Conservation (phyloP, 108 stramenopile species). For the Pseudonitzschia multiseries region DNA sequence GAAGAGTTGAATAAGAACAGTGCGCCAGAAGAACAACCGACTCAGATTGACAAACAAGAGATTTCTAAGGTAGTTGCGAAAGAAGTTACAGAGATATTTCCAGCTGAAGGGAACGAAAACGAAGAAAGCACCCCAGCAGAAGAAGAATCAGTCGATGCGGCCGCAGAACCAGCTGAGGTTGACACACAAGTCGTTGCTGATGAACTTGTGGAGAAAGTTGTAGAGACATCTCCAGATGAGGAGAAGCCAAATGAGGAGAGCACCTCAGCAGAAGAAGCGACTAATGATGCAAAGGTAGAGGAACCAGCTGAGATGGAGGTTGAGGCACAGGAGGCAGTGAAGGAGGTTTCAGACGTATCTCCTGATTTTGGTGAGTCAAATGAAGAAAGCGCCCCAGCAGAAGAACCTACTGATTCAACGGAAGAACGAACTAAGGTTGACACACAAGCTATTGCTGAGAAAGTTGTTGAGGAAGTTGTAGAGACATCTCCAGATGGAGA, state of each 20-base stretch:
- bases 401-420: not conserved
- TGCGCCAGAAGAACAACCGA: not conserved
- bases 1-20: not conserved
- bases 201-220: not conserved
- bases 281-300: not conserved
- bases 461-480: too few relatives aligned
- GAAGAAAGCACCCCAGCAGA: not conserved
- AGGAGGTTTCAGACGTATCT: not conserved
- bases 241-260: not conserved
- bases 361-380: not conserved
- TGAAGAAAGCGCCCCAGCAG: not conserved
- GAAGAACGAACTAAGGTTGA: not conserved
- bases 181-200: not conserved
- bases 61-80: too few relatives aligned
- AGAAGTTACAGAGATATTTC: not conserved
- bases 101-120: not conserved
- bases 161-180: not conserved
- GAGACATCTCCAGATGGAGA: too few relatives aligned
- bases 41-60: not conserved
- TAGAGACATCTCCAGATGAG: not conserved
- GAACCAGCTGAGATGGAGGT: not conserved
- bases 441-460: too few relatives aligned
- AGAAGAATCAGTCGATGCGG: too few relatives aligned
- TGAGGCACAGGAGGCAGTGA: not conserved
- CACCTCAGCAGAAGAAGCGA: not conserved